phyloP scores from a whole-genome alignment of 805 yeast species.

The Nakazawaea ambrosiae region DNA sequence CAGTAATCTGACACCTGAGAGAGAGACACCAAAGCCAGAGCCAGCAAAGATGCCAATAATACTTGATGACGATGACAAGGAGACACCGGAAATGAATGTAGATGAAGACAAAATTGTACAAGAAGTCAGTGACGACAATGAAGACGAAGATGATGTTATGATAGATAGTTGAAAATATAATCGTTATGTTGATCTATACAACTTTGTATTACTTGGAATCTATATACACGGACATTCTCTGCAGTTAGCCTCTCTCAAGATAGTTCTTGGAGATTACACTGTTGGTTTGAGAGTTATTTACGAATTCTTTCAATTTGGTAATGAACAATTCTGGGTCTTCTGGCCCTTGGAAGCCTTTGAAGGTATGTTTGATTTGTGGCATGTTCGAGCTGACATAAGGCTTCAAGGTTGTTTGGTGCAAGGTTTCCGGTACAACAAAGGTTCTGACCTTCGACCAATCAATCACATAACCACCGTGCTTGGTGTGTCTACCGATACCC shows the following conservation, averaged over 20 bases:
- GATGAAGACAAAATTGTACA: neutral
- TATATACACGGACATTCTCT: neutral
- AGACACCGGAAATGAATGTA: neutral
- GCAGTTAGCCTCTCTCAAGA: conserved; percentile 24
- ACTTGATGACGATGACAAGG: neutral
- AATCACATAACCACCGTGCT: conserved; percentile 66
- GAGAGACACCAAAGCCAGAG: neutral
- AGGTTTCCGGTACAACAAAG: conserved; percentile 66
- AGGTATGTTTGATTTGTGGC: conserved; percentile 64
- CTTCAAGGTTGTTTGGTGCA: conserved; percentile 34
- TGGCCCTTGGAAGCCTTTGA: conserved; percentile 69
- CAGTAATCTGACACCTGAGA: conserved; percentile 1
- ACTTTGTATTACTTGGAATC: neutral
- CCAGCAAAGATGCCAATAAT: neutral
- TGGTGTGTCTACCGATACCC: conserved; percentile 80
- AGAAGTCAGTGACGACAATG: conserved; percentile 2
- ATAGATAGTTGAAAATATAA: conserved; percentile 6
- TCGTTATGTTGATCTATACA: neutral
- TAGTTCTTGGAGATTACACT: conserved; percentile 19
- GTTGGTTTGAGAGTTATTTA: conserved; percentile 61
- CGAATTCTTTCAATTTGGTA: conserved; percentile 65
- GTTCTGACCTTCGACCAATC: conserved; percentile 87
- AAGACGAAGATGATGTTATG: conserved; percentile 11
- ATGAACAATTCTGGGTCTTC: conserved; percentile 68
- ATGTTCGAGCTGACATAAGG: conserved; percentile 74